Percentiles rank a stretch among this genome's conserved stretches.
phyloP scores from a whole-genome alignment of 202 grass and related monocot species.

The Bolboschoenoplectus hybrid region DNA sequence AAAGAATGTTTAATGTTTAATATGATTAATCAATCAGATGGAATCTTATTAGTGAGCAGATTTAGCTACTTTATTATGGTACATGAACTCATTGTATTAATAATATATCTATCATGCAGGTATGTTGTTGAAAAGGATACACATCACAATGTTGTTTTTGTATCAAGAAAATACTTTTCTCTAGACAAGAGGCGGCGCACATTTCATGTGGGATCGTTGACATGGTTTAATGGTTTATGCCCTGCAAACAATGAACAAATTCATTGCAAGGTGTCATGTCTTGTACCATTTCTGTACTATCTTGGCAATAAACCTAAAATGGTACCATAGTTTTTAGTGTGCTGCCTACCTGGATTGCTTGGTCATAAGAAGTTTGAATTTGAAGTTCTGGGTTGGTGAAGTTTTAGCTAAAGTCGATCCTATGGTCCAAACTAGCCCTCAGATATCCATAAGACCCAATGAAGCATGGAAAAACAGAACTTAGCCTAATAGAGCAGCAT shows the following conservation, averaged over 20 bases:
- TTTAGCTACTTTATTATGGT: not conserved
- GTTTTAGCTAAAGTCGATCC: not conserved
- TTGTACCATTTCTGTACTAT: slow-evolving; percentile 1
- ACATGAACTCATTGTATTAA: not conserved
- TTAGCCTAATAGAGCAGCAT: not conserved
- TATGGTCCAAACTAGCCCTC: not conserved
- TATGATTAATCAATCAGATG: not conserved
- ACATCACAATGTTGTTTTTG: slow-evolving; percentile 84
- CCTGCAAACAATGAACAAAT: slow-evolving; percentile 53
- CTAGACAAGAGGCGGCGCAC: slow-evolving; percentile 74
- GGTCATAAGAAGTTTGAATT: not conserved
- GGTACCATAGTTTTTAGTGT: not conserved
- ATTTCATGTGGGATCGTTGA: slow-evolving; percentile 79
- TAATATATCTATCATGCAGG: slow-evolving; percentile 46
- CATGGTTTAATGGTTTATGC: slow-evolving; percentile 64
- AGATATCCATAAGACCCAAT: not conserved
- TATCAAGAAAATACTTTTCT: slow-evolving; percentile 93
- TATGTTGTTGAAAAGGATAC: slow-evolving; percentile 96
- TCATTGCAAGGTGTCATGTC: slow-evolving; percentile 74
- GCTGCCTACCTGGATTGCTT: not conserved
- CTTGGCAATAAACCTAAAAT: not conserved
- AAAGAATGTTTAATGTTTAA: not conserved
- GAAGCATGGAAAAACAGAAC: not conserved
- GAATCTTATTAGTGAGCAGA: slow-evolving; percentile 7
- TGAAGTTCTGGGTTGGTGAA: not conserved